Evolutionary conservation across 2,329 filamentous ascomycete genomes (phyloP), one percentile per base, ranked within the genome.

Genomic region (Huntiella decipiens): DNA sequence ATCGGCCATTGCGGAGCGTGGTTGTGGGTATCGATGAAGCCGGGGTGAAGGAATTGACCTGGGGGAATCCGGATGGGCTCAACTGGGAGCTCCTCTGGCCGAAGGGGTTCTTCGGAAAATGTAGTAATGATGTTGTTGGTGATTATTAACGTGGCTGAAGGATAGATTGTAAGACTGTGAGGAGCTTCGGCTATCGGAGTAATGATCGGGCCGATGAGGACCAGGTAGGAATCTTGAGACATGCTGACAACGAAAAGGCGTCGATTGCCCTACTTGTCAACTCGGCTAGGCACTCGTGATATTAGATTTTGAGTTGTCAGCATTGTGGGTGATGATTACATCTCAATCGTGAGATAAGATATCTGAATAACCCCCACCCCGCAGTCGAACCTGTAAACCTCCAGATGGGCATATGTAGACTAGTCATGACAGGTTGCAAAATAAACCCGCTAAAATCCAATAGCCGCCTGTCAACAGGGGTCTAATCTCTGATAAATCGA

Each of bases 11-110:
- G 67, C 35, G 77, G 76, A 0, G 77, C 77, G 54, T 82, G 77
- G 50, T 77, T 78, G 57, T 81, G 77, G 1, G 75, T 79, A 60
- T 81, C 77, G 45, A 81, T 61, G 53, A 77, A 70, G 38, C 73
- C 72, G 0, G 74, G 73, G 47, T 75, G 66, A 41, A 77, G 57
- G 53, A 77, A 74, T 39, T 71, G 58, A 35, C 63, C 64, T 5
- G 55, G 59, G 2, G 52, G 41, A 2, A 72, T 60, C 19, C 52
- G 53, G 32, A 54, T 55, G 37, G 35, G 15, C 6, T 43, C n/a
- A 19, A 22, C 35, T 11, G 44, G 44, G 13, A 45, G 22, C 6
- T 28, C 15, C 10, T 38, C 16, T n/a, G 22, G 11, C 3, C 39
- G 43, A 17, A 49, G 28, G 17, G 32, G n/a, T 8, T 33, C 33